Evolutionary conservation across 805 yeast species (phyloP), one percentile per base, ranked within the genome.

Genomic region (Wickerhamomyces hampshirensis): DNA sequence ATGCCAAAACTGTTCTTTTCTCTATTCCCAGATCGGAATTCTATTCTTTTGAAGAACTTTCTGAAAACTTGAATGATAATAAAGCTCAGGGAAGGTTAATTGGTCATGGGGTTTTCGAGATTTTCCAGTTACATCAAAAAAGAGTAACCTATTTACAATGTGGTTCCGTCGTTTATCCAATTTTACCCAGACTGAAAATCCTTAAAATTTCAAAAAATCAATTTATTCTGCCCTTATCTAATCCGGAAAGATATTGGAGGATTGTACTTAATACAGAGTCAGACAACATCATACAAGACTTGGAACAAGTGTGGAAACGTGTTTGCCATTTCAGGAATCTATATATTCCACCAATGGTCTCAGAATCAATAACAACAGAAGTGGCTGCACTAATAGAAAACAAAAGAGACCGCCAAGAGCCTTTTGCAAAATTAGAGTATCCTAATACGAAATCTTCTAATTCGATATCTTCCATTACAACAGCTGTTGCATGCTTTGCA

Each of bases 191-290:
- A 42, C 56, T 80, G 36, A 73, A 76, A 47, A 65, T 85, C 3
- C 56, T 82, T 41, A 62, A 84, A 47, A 66, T 71, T 9, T 60
- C 63, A 16, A 43, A 40, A 31, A 65, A 64, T 33, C 72, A 69
- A 46, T 80, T 80, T 46, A 66, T 81, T 3, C 54, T 84, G 13
- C 80, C 87, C 1, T 66, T 85, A 39, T 75, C 75, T 18, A 84
- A 83, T 48, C 94, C 94, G 0, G 81, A 77, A 43, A 62, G 91
- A 48, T 83, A 76, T 56, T 85, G 94, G 95, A 67, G 72, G 19
- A 63, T 78, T 30, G 62, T 52, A 14, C 48, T 65, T 36, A 46
- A 53, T 16, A 52, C 61, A 4, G 31, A 29, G 11, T 47, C 48
- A 33, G 40, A 38, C 1, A 19, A 28, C 0, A 39, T 43, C 3